Evolutionary conservation across 192 early-diverging fungal species (phyloP), one percentile per base, ranked within the genome.

Genomic region (Coemansia sp.): DNA sequence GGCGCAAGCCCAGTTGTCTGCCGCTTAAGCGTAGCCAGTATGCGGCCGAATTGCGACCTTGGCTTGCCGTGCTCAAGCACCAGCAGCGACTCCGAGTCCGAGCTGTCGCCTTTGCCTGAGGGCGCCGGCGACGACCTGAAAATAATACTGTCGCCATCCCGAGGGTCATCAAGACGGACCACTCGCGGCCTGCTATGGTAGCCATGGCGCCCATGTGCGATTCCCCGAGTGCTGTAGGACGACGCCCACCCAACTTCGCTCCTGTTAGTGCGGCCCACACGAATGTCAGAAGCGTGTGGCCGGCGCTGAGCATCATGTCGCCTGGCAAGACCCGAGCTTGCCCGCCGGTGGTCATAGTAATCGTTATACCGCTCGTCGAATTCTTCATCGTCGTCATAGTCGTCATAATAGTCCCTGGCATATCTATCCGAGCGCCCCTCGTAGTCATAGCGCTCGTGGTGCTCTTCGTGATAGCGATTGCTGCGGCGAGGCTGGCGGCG

Each of bases 21-120:
- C 4, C 69, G 69, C 62, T 69, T 81, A 21, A 76, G 75, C 33
- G 73, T 81, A 9, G 73, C 79, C 43, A 81, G 39, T 25, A 81
- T 73, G 25, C 79, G 73, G 6, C 79, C 79, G 61, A 81, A 73
- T 37, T 81, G 79, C 16, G 79, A 81, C 37, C 79, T 61, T 3
- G 73, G 79, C 47, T 62, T 69, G 18, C 35, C 39, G n/a, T 43
- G 18, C 41, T 52, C 14, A 53, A 53, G 26, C 12, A 36, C 39
- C 33, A 47, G 20, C 36, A 57, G 28, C 34, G 42, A 55, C 42
- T 73, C 65, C 12, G 65, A 73, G 25, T 58, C 65, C 1, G 43
- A 25, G 39, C 72, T 68, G n/a, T 42, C 56, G 3, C 39, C 25
- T 16, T 23, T 66, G 41, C 57, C 42, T 7, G 39, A 37, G 50